Base-by-base conservation (phyloP, 1,284 basidiomycete genomes). In the Moesziomyces sp. region DNA sequence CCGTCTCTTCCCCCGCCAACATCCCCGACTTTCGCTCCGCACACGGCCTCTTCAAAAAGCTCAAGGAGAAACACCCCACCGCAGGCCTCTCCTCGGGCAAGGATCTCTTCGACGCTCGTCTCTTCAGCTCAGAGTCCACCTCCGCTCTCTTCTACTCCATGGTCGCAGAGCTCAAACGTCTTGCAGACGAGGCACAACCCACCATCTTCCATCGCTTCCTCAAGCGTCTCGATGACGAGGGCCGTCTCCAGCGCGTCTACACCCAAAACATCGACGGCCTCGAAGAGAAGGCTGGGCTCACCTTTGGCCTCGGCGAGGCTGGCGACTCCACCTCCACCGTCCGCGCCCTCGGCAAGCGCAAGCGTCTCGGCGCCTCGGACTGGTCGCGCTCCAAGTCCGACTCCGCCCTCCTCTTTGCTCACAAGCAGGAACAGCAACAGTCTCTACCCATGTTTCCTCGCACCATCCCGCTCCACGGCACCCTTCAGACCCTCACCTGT, bases 201-300 rank as follows among this genome's bases (percentile, higher is more conserved):
- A 91, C 93, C 6, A 88, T 89, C 1, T 97, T 95, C 4, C 95
- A 97, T 84, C 88, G 88, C 62, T 95, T 97, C 85, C 90, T 97
- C 65, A 91, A 91, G 79, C 90, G 89, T 7, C 88, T 97, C 0
- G 92, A 96, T 75, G 84, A 87, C 11, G 93, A 93, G 85, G 91
- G 92, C 55, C 93, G 92, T 80, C 86, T 98, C 1, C 85, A 96
- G 30, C 89, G 94, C 54, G 92, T 91, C 3, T 97, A 97, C 84
- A 97, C 95, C 0, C 94, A 97, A 85, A 97, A 97, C 82, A 94
- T 97, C 52, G 95, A 97, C 84, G 94, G 93, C 7, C 86, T 97
- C 21, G 95, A 97, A 84, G 90, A 91, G 76, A 88, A 88, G 57
- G 89, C 89, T 1, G 95, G 94, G 0, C 87, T 84, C 23, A 68